A percentile compares a stretch with the other conserved stretches of the same genome.
These are phyloP conservation scores for Aspergillus funiculosus DNA, from an alignment of 495 filamentous ascomycete species.

Conservation along the genomic window DNA sequence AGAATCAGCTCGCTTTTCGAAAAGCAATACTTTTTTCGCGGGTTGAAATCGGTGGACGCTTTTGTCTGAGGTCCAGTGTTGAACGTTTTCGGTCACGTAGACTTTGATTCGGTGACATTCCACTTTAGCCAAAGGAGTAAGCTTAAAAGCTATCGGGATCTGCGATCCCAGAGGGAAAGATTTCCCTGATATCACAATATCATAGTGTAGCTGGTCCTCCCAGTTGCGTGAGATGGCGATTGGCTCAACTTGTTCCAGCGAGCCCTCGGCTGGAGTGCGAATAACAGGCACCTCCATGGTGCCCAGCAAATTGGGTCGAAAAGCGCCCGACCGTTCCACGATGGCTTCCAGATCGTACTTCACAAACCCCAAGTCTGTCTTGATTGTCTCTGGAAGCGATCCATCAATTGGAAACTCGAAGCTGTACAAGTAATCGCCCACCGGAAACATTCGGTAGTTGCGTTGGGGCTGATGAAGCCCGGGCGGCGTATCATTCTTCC, in stretches of 20 bases:
- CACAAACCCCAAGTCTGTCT: constrained; percentile 81
- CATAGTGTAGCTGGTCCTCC: constrained; percentile 98
- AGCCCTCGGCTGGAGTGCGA: constrained; percentile 83
- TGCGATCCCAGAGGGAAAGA: constrained; percentile 90
- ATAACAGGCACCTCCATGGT: constrained; percentile 80
- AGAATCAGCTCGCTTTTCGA: constrained; percentile 86
- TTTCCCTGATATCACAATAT: constrained; percentile 98
- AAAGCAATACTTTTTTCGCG: constrained; percentile 75
- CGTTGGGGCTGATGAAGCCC: constrained; percentile 66
- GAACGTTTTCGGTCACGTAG: constrained; percentile 86
- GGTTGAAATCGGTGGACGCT: constrained; percentile 82
- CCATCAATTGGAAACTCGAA: constrained; percentile 95
- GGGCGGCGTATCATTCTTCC: constrained; percentile 64
- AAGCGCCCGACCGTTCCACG: constrained; percentile 86
- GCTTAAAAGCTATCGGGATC: constrained; percentile 95
- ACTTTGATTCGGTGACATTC: constrained; percentile 96
- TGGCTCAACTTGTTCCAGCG: constrained; percentile 87
- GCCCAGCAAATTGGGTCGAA: constrained; percentile 84
- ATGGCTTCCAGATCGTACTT: constrained; percentile 84
- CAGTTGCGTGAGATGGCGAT: constrained; percentile 96
- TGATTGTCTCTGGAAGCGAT: constrained; percentile 84
- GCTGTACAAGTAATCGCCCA: constrained; percentile 88
- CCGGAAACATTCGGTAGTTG: constrained; percentile 82
- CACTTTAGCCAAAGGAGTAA: constrained; percentile 93
- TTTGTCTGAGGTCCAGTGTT: constrained; percentile 86